These are phyloP conservation scores for Amphicarpaea edgeworthii DNA, from an alignment of 306 rosid genomes.

Conservation along the genomic window DNA sequence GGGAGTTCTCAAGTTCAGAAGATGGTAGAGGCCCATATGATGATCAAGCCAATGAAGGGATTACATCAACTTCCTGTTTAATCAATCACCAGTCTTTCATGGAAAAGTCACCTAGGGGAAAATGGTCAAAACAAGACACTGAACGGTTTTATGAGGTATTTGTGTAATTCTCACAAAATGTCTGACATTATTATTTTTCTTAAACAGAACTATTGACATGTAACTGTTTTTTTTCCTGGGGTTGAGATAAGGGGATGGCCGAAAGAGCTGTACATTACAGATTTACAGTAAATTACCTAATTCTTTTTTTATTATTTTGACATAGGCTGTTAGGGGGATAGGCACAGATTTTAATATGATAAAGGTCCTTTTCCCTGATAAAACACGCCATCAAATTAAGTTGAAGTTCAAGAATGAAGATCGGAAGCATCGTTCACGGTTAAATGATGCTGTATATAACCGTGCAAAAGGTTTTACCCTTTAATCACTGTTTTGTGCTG, in stretches of 20 bases:
- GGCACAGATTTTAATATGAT: constrained; percentile 84
- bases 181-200: constrained; percentile 17
- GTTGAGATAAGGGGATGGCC: constrained; percentile 19
- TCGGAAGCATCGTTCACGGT: constrained; percentile 62
- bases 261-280: neutral
- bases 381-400: constrained; percentile 76
- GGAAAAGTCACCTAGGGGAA: constrained; percentile 73
- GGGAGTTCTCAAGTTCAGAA: constrained; percentile 55
- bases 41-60: constrained; percentile 51
- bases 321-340: constrained; percentile 72
- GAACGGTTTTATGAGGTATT: constrained; percentile 80
- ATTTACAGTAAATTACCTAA: constrained; percentile 14
- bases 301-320: constrained; percentile 3
- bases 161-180: constrained; percentile 25
- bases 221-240: neutral
- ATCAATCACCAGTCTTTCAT: constrained; percentile 80
- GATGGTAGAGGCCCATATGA: constrained; percentile 65
- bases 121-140: constrained; percentile 87
- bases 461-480: constrained; percentile 62
- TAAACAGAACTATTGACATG: neutral
- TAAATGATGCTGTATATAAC: constrained; percentile 63
- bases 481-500: constrained; percentile 30
- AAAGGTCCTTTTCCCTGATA: constrained; percentile 63
- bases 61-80: constrained; percentile 47
- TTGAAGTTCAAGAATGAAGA: constrained; percentile 84